Percentiles rank a stretch among this genome's conserved stretches.
Conservation (phyloP, 208 protist species). For the Trypanosoma caninum region DNA sequence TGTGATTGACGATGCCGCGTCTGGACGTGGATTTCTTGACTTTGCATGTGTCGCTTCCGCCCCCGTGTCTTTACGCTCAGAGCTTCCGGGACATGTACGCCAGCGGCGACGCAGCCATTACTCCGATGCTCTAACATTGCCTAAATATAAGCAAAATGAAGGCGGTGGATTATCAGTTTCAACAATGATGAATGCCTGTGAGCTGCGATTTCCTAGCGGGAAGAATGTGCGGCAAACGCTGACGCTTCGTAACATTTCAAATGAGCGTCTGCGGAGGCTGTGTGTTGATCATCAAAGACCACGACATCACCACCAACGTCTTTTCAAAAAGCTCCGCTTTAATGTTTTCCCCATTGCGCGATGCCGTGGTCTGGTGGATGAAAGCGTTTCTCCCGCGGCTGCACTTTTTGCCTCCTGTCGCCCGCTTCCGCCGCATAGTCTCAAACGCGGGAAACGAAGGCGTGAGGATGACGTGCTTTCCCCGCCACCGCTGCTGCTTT, state of each 20-base stretch:
- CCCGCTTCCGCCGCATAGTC: not conserved
- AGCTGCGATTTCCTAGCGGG: conserved; percentile 23
- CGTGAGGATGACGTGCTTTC: not conserved
- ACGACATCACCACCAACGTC: not conserved
- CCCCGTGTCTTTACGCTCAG: no score
- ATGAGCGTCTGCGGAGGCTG: not conserved
- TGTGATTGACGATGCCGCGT: no score
- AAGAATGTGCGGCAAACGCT: conserved; percentile 10
- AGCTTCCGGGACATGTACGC: no score
- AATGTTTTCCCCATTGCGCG: not conserved
- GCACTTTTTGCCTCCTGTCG: not conserved
- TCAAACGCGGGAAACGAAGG: not conserved
- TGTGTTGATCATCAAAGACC: not conserved
- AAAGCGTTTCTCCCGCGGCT: not conserved
- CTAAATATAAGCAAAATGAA: no score
- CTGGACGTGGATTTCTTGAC: no score
- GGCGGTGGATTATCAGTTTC: no score
- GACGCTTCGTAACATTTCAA: conserved; percentile 19
- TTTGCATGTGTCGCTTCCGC: no score
- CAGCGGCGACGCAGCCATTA: no score
- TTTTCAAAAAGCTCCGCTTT: not conserved
- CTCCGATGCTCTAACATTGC: no score
- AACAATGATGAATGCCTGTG: not conserved
- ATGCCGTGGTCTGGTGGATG: not conserved
- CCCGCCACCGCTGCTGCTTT: not conserved